Percentiles rank a stretch among this genome's conserved stretches.
phyloP scores from a whole-genome alignment of 148 eudicot species.

The Selenicereus undatus region DNA sequence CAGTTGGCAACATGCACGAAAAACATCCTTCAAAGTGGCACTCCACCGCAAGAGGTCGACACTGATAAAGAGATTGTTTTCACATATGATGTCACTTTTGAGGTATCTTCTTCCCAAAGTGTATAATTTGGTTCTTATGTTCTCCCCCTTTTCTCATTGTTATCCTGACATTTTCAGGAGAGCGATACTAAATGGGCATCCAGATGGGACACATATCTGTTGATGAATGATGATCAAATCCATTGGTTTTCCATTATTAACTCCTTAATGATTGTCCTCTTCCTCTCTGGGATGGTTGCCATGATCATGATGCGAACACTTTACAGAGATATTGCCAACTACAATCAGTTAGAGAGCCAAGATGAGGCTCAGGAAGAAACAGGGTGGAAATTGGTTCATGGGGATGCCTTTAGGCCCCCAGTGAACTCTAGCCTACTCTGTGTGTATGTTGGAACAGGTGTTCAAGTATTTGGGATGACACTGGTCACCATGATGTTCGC shows the following conservation, averaged over 20 bases:
- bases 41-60: slow-evolving; percentile 52
- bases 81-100: slow-evolving; percentile 53
- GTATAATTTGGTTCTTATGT: not conserved
- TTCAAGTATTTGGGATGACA: slow-evolving; percentile 48
- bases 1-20: slow-evolving; percentile 49
- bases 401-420: slow-evolving; percentile 51
- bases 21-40: slow-evolving; percentile 41
- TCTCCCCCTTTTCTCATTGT: not conserved
- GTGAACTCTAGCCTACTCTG: slow-evolving; percentile 40
- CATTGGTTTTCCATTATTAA: slow-evolving; percentile 57
- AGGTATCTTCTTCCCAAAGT: slow-evolving; percentile 31
- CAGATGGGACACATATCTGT: slow-evolving; percentile 53
- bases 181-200: slow-evolving; percentile 57
- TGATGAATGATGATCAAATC: slow-evolving; percentile 55
- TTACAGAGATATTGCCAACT: slow-evolving; percentile 49
- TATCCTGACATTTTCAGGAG: slow-evolving; percentile 27
- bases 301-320: slow-evolving; percentile 64
- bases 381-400: slow-evolving; percentile 54
- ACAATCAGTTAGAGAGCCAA: slow-evolving; percentile 50
- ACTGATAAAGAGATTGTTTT: slow-evolving; percentile 49
- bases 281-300: slow-evolving; percentile 56
- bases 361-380: slow-evolving; percentile 58
- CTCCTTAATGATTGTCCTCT: slow-evolving; percentile 48
- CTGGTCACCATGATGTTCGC: slow-evolving; percentile 53
- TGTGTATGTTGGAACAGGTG: slow-evolving; percentile 52